Evolutionary conservation across 2,329 filamentous ascomycete species (phyloP), one percentile per base, ranked within the genome.

Genomic region (Paraphaeosphaeria minitans): DNA sequence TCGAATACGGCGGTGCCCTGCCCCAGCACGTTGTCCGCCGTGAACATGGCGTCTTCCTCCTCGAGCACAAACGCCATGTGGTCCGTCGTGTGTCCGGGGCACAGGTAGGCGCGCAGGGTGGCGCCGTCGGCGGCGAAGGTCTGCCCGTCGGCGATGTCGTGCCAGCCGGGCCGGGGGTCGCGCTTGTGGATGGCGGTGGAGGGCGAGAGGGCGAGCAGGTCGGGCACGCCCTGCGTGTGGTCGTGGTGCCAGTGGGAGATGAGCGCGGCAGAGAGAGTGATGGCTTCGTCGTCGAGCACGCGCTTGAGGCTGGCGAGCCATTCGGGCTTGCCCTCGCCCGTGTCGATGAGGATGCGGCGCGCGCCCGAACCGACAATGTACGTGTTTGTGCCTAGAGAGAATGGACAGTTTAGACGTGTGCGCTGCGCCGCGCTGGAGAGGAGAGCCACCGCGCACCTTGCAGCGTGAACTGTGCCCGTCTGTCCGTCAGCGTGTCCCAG

Each of bases 161-260:
- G 70, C 71, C 89, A 85, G 16, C 63, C 66, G 14, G 68, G 63
- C 16, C 70, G 64, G 0, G 89, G 88, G 37, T 85, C 77, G 65
- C 87, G 80, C 75, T 95, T 94, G 78, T 88, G 86, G 41, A 95
- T 77, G 22, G 80, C 80, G 7, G 84, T 87, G 19, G 82, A 72
- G 0, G 91, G 89, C n/a, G 83, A 90, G 24, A 89, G 72, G 14
- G 79, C 76, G 19, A 88, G 79, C 0, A 97, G 80, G 67, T 96
- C 87, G 2, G 79, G 74, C 24, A 97, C 84, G 8, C 95, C 95
- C 24, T 88, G 86, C 7, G 88, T 84, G 72, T 99, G 95, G 72
- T 99, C 95, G 43, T 81, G 85, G 73, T 99, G 95, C 92, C 93
- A 96, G 76, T 99, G 95, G 0, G 93, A 96, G 50, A 99, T 82